Conservation (phyloP, 2,329 filamentous ascomycete species). For the Fusarium graminum region DNA sequence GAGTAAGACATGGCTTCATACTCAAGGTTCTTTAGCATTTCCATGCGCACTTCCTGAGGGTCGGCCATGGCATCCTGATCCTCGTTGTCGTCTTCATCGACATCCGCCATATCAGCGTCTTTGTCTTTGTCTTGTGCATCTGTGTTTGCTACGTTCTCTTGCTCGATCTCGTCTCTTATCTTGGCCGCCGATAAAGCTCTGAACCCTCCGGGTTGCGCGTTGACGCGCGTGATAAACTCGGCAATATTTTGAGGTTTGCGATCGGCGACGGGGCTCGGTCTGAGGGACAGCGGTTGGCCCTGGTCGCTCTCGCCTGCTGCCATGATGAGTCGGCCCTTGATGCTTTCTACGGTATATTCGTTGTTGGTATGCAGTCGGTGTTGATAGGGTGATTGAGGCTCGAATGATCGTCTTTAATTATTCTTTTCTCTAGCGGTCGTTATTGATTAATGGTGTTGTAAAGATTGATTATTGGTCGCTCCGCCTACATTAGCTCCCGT, state of each 20-base stretch:
- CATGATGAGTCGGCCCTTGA: constrained; percentile 45
- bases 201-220: constrained; percentile 83
- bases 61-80: constrained; percentile 60
- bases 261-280: constrained; percentile 64
- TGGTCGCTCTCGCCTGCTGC: constrained; percentile 51
- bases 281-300: constrained; percentile 55
- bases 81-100: constrained; percentile 58
- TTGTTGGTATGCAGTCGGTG: not conserved
- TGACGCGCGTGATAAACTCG: constrained; percentile 83
- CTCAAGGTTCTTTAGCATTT: constrained; percentile 71
- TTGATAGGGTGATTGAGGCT: not conserved
- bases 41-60: constrained; percentile 65
- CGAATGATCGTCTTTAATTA: not conserved
- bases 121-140: constrained; percentile 60
- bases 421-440: constrained; percentile 5
- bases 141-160: constrained; percentile 56
- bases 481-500: constrained; percentile 19
- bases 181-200: constrained; percentile 81
- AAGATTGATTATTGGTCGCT: constrained; percentile 9
- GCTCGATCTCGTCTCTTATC: constrained; percentile 75
- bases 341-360: not conserved
- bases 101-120: constrained; percentile 62
- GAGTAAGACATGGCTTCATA: constrained; percentile 52
- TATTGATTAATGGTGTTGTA: constrained; percentile 9
- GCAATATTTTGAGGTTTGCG: constrained; percentile 73